Evolutionary conservation across 2,329 filamentous ascomycete genomes (phyloP), one percentile per base, ranked within the genome.

Genomic region (Aspergillus sp.): DNA sequence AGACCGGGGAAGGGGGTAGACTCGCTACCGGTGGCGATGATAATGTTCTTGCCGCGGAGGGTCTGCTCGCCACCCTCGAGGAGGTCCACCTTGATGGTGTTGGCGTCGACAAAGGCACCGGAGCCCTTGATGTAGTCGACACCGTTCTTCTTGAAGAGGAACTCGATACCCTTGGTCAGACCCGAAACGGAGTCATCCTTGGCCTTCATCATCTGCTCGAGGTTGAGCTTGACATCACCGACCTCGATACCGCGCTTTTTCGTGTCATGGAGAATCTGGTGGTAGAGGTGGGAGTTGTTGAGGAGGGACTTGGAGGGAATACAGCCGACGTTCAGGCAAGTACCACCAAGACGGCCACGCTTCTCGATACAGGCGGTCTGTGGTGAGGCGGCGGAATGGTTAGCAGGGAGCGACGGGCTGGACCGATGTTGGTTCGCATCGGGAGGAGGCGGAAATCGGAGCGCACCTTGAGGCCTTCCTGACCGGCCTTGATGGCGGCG

Each of bases 261-360:
- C 62, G 91, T 93, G 81, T 99, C 94, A 80, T 99, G 93, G 57
- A 95, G 85, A 70, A 97, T 88, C 78, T 92, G 88, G 81, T 97
- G 93, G 82, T 97, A 97, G 56, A 97, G 84, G 76, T 97, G 91
- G 66, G 94, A 97, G 83, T 97, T 97, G 87, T 97, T 99, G 75
- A 99, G 89, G 64, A 99, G 90, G 58, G 94, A 97, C 80, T 99
- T 99, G 62, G 94, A 99, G 63, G 94, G 94, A 72, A 99, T 99
- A 80, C 94, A 99, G 78, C 94, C 94, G 70, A 99, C 94, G 75
- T 99, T 99, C 69, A 99, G 81, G 81, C 94, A 99, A 69, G 94
- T 99, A 73, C 94, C 94, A 69, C 94, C 94, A 66, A 99, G 87
- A 56, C 85, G 82, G 64, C 94, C 94, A 72, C 94, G 91, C 84